Conservation (phyloP, 345 rosid genomes). For the Hevea brasiliensis region DNA sequence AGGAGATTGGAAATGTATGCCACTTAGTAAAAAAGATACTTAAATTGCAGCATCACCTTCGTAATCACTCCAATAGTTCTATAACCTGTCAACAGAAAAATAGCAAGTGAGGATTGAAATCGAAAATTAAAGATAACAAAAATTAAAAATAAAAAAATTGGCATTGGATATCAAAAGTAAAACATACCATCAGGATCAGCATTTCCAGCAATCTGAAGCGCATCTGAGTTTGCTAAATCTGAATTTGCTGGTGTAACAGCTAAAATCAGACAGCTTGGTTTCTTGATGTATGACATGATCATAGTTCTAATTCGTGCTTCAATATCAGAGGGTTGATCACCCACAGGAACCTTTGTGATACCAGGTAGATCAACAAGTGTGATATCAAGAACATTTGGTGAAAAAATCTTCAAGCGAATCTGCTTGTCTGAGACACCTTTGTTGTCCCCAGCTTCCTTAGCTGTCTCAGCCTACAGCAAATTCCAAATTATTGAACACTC, state of each 20-base stretch:
- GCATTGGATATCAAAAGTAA: constrained; percentile 2
- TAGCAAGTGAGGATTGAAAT: neutral
- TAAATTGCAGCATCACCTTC: constrained; percentile 57
- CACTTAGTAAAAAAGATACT: neutral
- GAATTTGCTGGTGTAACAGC: constrained; percentile 94
- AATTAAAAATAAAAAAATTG: constrained; percentile 1
- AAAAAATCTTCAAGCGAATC: constrained; percentile 80
- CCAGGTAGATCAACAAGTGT: constrained; percentile 97
- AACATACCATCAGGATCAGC: constrained; percentile 89
- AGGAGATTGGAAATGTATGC: neutral
- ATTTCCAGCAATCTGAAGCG: constrained; percentile 87
- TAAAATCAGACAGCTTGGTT: constrained; percentile 74
- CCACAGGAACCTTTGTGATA: constrained; percentile 92
- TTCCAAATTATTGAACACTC: neutral
- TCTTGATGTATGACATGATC: constrained; percentile 93
- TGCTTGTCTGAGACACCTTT: constrained; percentile 93
- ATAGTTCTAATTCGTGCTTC: constrained; percentile 94
- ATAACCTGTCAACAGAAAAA: constrained; percentile 48
- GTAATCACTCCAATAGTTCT: constrained; percentile 91
- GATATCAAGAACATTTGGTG: constrained; percentile 92
- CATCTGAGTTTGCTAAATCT: constrained; percentile 95
- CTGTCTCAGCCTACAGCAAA: constrained; percentile 70
- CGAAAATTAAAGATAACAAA: constrained; percentile 5
- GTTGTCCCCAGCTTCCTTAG: constrained; percentile 79
- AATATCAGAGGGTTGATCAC: constrained; percentile 92